These are phyloP conservation scores for Chaetomidium leptoderma DNA, from an alignment of 495 filamentous ascomycete genomes.

Conservation along the genomic window DNA sequence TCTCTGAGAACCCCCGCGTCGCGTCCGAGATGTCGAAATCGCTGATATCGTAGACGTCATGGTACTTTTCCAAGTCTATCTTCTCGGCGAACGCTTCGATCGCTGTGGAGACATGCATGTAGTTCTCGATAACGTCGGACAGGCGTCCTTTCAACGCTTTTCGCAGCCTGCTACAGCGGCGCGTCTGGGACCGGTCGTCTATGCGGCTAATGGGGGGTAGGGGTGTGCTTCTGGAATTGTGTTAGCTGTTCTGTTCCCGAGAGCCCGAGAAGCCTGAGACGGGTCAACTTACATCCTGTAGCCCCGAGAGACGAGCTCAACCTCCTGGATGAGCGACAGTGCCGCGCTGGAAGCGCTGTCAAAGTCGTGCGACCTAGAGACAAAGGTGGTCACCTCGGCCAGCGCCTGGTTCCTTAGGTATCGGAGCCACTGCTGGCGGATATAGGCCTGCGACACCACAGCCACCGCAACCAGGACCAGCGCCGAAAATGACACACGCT, in stretches of 20 bases:
- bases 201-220: conserved; percentile 79
- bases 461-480: conserved; percentile 52
- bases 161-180: conserved; percentile 75
- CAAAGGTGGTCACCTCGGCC: conserved; percentile 65
- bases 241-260: conserved; percentile 35
- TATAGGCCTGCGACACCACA: conserved; percentile 63
- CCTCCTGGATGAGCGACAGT: conserved; percentile 87
- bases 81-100: conserved; percentile 70
- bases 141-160: conserved; percentile 66
- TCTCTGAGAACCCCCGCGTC: conserved; percentile 54
- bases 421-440: conserved; percentile 78
- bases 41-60: conserved; percentile 87
- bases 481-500: conserved; percentile 55
- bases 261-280: not conserved
- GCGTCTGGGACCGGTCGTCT: conserved; percentile 70
- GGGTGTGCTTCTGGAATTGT: conserved; percentile 63
- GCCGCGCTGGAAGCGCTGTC: conserved; percentile 76
- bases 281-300: conserved; percentile 72
- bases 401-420: conserved; percentile 75
- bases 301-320: conserved; percentile 89
- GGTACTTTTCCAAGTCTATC: conserved; percentile 79
- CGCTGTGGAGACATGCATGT: conserved; percentile 59
- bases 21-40: conserved; percentile 69
- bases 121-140: conserved; percentile 62
- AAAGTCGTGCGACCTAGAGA: conserved; percentile 73